phyloP scores from a whole-genome alignment of 805 yeast genomes.

The Metschnikowia continentalis region DNA sequence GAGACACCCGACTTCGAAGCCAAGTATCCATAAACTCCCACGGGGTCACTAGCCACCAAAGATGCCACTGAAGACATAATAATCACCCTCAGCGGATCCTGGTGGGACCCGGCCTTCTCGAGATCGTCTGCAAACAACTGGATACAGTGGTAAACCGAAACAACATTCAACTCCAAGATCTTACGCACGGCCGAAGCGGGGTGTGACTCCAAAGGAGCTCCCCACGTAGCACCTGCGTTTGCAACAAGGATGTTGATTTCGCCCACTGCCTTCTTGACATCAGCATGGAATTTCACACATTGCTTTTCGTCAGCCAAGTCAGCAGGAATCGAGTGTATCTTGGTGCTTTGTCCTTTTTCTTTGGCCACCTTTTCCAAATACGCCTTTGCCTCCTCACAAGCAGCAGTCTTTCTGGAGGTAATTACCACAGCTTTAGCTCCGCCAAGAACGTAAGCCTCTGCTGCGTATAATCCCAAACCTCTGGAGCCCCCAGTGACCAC shows the following conservation, averaged over 20 bases:
- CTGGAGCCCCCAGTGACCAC: constrained; percentile 73
- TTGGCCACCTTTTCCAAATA: constrained; percentile 34
- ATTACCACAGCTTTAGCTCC: constrained; percentile 63
- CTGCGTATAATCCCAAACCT: constrained; percentile 68
- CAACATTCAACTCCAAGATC: constrained; percentile 59
- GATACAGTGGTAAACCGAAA: constrained; percentile 64
- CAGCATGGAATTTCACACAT: constrained; percentile 39
- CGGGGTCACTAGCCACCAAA: constrained; percentile 38
- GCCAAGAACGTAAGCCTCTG: constrained; percentile 55
- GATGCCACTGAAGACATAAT: constrained; percentile 69
- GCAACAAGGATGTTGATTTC: constrained; percentile 63
- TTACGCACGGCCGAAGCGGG: constrained; percentile 59
- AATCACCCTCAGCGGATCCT: constrained; percentile 61
- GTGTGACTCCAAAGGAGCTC: constrained; percentile 57
- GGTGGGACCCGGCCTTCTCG: constrained; percentile 45
- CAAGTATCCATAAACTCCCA: constrained; percentile 64
- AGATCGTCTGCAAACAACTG: constrained; percentile 59
- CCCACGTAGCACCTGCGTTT: constrained; percentile 82
- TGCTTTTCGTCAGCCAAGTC: constrained; percentile 53
- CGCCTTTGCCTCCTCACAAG: constrained; percentile 54
- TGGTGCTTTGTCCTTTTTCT: constrained; percentile 28
- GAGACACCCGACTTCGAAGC: constrained; percentile 76
- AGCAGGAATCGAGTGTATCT: constrained; percentile 47
- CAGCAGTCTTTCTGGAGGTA: constrained; percentile 59
- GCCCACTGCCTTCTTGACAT: constrained; percentile 35